These are phyloP conservation scores for Scenedesmus sp. DNA, from an alignment of 163 green algal species.

Conservation along the genomic window DNA sequence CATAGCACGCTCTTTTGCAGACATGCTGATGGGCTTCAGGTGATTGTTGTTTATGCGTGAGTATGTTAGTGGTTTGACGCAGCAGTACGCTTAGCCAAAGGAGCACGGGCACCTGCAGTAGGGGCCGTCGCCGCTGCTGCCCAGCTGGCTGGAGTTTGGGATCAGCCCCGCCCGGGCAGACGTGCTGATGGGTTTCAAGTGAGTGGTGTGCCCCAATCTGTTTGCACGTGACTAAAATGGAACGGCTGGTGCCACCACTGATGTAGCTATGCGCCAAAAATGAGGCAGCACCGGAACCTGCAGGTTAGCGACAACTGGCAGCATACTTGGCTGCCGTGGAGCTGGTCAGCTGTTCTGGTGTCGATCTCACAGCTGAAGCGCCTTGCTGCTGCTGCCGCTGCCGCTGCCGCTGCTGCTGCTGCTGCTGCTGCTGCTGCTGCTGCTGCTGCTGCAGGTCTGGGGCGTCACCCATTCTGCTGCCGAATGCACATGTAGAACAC, in stretches of 20 bases:
- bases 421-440: background rate
- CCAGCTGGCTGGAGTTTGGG: constrained; percentile 81
- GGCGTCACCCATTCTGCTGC: constrained; percentile 71
- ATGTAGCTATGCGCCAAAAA: too few species aligned
- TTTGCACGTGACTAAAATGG: too few species aligned
- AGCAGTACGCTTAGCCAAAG: too few species aligned
- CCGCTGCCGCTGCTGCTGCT: background rate
- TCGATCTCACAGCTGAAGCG: background rate
- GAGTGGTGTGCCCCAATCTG: background rate
- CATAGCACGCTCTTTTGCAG: background rate
- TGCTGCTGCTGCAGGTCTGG: constrained; percentile 54
- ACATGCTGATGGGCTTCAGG: constrained; percentile 15
- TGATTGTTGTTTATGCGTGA: background rate
- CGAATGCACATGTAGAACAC: background rate
- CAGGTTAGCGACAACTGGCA: too few species aligned
- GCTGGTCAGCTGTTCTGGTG: too few species aligned
- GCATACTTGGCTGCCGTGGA: too few species aligned
- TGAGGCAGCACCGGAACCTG: too few species aligned
- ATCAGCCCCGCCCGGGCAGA: constrained; percentile 63
- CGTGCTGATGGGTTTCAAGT: constrained; percentile 14
- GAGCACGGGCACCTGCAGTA: constrained; percentile 53
- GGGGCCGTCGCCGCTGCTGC: constrained; percentile 79
- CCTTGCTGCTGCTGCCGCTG: background rate
- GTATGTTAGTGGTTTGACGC: background rate
- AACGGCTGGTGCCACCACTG: too few species aligned